A percentile compares a stretch with the other conserved stretches of the same genome.
Conservation (phyloP, 169 alveolate genomes). For the Cryptosporidium tyzzeri region DNA sequence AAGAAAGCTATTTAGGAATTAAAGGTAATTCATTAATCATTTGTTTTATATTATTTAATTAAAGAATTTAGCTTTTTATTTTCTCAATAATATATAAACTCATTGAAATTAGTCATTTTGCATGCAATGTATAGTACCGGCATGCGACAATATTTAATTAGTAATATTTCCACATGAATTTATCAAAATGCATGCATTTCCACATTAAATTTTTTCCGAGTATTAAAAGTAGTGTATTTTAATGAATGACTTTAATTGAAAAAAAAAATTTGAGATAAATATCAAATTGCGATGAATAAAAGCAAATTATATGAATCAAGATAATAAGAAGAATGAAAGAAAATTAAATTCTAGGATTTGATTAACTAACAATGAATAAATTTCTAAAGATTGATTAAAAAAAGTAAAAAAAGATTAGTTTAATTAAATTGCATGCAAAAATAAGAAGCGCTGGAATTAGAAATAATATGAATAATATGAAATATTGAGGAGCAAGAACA, state of each 20-base stretch:
- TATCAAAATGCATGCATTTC: neutral
- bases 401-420: neutral
- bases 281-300: too few relatives aligned
- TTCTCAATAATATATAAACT: too few relatives aligned
- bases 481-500: conserved; percentile 6
- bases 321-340: too few relatives aligned
- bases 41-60: too few relatives aligned
- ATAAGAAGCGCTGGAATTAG: conserved; percentile 34
- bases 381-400: neutral
- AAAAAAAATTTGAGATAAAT: too few relatives aligned
- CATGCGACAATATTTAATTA: neutral
- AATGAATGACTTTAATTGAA: too few relatives aligned
- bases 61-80: too few relatives aligned
- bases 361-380: neutral
- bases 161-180: neutral
- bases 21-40: too few relatives aligned
- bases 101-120: neutral
- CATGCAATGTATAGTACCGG: neutral
- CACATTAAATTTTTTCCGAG: too few relatives aligned
- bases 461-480: conserved; percentile 20
- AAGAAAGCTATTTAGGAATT: too few relatives aligned
- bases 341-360: neutral
- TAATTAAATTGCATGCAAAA: neutral
- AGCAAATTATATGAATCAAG: too few relatives aligned
- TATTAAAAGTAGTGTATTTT: too few relatives aligned